Conservation (phyloP, 768 basidiomycete genomes). For the Amanita pallidorosea region DNA sequence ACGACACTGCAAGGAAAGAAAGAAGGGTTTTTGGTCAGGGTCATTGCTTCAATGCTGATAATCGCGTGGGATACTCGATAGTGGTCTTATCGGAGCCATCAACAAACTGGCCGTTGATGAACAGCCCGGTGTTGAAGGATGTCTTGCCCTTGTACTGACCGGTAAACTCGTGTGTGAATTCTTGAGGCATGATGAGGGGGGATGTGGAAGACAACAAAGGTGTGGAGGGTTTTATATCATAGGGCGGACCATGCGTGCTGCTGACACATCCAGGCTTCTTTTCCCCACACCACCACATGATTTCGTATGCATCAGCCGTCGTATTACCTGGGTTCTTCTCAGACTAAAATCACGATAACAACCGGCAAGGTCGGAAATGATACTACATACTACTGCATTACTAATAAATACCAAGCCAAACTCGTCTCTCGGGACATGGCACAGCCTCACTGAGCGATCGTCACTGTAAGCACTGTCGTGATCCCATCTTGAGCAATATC, state of each 20-base stretch:
- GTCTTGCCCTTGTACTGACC: constrained; percentile 48
- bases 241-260: too few relatives aligned
- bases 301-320: too few relatives aligned
- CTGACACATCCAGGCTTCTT: too few relatives aligned
- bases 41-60: neutral
- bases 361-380: too few relatives aligned
- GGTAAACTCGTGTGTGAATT: constrained; percentile 39
- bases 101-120: constrained; percentile 5
- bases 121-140: constrained; percentile 43
- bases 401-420: too few relatives aligned
- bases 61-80: neutral
- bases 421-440: too few relatives aligned
- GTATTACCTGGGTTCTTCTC: too few relatives aligned
- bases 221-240: neutral
- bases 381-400: too few relatives aligned
- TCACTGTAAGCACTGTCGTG: too few relatives aligned
- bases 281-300: too few relatives aligned
- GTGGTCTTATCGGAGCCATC: neutral
- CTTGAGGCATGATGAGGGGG: constrained; percentile 16
- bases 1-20: constrained; percentile 28
- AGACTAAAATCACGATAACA: too few relatives aligned
- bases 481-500: constrained; percentile 55
- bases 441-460: too few relatives aligned
- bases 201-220: neutral
- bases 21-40: neutral